A percentile compares a stretch with the other conserved stretches of the same genome.
These are phyloP conservation scores for Yarrowia porcina DNA, from an alignment of 805 yeast species.

Conservation along the genomic window DNA sequence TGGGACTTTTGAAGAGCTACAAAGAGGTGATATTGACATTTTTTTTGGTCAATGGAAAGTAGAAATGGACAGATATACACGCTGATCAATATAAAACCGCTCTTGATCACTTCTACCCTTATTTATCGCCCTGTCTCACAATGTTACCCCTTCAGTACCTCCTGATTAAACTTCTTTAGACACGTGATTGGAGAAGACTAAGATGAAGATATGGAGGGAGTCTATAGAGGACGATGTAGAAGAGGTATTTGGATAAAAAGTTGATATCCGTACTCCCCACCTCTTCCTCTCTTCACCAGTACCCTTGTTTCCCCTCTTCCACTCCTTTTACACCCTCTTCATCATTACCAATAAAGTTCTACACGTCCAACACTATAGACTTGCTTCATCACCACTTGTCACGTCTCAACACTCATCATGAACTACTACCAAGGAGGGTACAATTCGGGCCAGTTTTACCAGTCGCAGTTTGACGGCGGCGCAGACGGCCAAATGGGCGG, in stretches of 20 bases:
- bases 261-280: too few species aligned
- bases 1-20: too few species aligned
- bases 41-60: too few species aligned
- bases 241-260: too few species aligned
- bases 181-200: constrained; percentile 3
- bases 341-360: too few species aligned
- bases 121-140: too few species aligned
- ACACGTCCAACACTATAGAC: constrained; percentile 11
- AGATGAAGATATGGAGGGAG: background rate
- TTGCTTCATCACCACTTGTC: constrained; percentile 10
- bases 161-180: background rate
- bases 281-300: too few species aligned
- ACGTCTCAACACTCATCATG: constrained; percentile 13
- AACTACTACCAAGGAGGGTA: constrained; percentile 24
- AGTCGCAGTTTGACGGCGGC: constrained; percentile 1
- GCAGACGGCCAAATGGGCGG: constrained; percentile 23
- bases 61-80: too few species aligned
- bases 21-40: too few species aligned
- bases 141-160: background rate
- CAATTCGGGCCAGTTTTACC: constrained; percentile 18
- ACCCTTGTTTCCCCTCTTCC: too few species aligned
- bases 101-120: background rate
- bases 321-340: background rate
- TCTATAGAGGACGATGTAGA: too few species aligned
- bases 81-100: too few species aligned